Evolutionary conservation across 129 eudicot species (phyloP).

Genomic region (Scalesia atractyloides): DNA sequence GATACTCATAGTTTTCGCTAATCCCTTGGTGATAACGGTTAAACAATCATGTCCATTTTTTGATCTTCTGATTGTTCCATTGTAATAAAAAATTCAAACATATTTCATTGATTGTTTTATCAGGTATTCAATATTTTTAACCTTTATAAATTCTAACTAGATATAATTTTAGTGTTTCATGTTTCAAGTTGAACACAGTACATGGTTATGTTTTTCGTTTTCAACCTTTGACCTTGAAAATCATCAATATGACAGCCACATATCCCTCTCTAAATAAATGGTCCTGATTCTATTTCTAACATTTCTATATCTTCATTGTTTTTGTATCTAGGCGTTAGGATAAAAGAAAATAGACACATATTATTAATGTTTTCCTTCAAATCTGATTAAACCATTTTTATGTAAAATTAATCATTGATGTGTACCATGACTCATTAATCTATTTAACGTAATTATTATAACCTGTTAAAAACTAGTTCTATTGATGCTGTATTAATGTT

Average conservation of each 20-base stretch:
- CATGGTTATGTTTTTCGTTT: conserved; percentile 12
- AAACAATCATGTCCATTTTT: too few relatives aligned
- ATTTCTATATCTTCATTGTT: conserved; percentile 1
- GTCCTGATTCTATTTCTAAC: conserved; percentile 19
- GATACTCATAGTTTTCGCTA: too few relatives aligned
- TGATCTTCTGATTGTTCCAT: too few relatives aligned
- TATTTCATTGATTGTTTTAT: too few relatives aligned
- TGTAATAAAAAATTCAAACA: too few relatives aligned
- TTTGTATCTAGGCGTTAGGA: conserved; percentile 10
- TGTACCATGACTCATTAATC: neutral
- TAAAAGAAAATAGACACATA: neutral
- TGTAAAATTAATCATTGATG: too few relatives aligned
- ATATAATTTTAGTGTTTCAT: conserved; percentile 4
- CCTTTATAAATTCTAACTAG: too few relatives aligned
- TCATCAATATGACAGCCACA: conserved; percentile 22
- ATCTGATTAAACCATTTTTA: neutral
- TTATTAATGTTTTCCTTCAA: neutral
- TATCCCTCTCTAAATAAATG: conserved; percentile 18
- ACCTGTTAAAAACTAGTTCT: neutral
- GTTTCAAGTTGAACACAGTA: conserved; percentile 28
- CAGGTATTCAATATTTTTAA: too few relatives aligned
- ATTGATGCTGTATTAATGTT: neutral
- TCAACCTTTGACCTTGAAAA: conserved; percentile 42
- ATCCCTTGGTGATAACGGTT: too few relatives aligned
- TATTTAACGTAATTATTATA: neutral